Base-by-base conservation (phyloP, 2,329 filamentous ascomycete species). In the Colletotrichum ledebouriae region DNA sequence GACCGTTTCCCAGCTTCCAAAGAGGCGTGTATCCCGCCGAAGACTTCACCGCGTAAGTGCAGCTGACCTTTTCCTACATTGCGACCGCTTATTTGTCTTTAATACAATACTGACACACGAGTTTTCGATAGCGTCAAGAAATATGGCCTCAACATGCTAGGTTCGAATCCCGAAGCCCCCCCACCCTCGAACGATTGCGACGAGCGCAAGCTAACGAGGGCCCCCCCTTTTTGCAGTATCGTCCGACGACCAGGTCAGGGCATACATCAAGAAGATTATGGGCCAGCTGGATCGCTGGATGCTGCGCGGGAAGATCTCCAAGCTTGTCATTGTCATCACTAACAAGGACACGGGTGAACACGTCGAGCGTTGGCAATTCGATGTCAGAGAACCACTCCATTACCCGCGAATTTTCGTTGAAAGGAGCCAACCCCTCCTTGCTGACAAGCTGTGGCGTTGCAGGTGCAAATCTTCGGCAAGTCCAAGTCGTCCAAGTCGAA, bases 221-320 rank as follows among this genome's bases (percentile, higher is more conserved):
- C 10, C 15, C 11, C 13, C 33, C 11, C 25, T 15, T 5, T 1
- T 15, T 9, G 67, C 77, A 90, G 94, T 98, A 59, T 97, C 95
- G 37, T 89, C 94, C 71, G 96, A 99, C 79, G 96, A 98, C 83
- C 95, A 99, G 82, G 96, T 99, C 78, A 97, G 97, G 81, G 94
- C 94, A 37, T 99, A 99, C 82, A 97, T 99, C 85, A 98, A 97
- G 81, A 97, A 97, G 82, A 98, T 99, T 83, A 99, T 98, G 94
- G 91, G 90, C 33, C 96, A 99, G 81, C 89, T 99, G 67, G 95
- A 97, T 83, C 94, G 93, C 78, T 99, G 96, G 96, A 98, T 98
- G 94, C 86, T 94, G 60, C 93, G 92, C 74, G 94, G 94, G 78
- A 98, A 99, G 82, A 98, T 99, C 78, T 97, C 93, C 59, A 98